Evolutionary conservation across 2,329 filamentous ascomycete genomes (phyloP).

Genomic region (Xylariaceae sp.): DNA sequence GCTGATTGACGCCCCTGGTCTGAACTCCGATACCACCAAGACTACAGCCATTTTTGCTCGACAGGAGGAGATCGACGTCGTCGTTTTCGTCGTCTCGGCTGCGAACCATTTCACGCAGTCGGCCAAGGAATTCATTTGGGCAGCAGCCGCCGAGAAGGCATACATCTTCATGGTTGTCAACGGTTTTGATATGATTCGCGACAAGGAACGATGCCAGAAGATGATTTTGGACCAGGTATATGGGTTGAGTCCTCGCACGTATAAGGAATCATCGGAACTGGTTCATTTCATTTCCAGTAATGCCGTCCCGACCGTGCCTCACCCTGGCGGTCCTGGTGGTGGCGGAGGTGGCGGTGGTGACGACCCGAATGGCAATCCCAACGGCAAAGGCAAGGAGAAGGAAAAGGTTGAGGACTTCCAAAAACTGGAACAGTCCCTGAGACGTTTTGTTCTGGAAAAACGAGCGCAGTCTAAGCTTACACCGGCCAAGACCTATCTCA

Average conservation of each 20-base stretch:
- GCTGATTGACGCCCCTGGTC: conserved; percentile 88
- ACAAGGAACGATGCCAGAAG: conserved; percentile 85
- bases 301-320: conserved; percentile 70
- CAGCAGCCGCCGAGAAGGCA: conserved; percentile 91
- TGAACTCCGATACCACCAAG: conserved; percentile 94
- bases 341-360: conserved; percentile 54
- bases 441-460: conserved; percentile 93
- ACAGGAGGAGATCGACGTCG: conserved; percentile 97
- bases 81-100: conserved; percentile 95
- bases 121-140: conserved; percentile 96
- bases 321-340: conserved; percentile 50
- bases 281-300: conserved; percentile 99
- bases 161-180: conserved; percentile 99
- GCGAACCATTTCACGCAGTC: conserved; percentile 97
- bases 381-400: conserved; percentile 79
- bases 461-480: conserved; percentile 91
- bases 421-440: conserved; percentile 78
- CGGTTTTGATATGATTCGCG: conserved; percentile 87
- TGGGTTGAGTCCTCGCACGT: conserved; percentile 82
- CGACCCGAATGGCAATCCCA: conserved; percentile 53
- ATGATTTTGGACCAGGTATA: conserved; percentile 88
- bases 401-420: conserved; percentile 89
- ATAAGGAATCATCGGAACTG: conserved; percentile 85
- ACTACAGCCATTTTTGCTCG: conserved; percentile 95
- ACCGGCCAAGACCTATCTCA: conserved; percentile 88